Evolutionary conservation across 140 eudicot genomes (phyloP).

Genomic region (Senecio squalidus): DNA sequence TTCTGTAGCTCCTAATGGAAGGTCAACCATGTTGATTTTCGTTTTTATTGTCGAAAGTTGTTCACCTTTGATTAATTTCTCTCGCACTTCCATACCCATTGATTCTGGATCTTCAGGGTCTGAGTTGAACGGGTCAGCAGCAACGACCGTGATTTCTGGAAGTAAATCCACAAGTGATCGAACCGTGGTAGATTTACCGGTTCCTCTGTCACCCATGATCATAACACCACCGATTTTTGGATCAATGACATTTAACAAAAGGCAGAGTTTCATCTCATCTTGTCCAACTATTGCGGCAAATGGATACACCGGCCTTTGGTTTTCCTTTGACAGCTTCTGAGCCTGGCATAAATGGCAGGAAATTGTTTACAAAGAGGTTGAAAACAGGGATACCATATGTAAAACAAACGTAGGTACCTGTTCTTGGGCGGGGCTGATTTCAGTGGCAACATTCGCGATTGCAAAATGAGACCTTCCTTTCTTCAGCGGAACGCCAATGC

Average conservation of each 20-base stretch:
- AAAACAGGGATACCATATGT: background rate
- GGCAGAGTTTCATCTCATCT: conserved; percentile 95
- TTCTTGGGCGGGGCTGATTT: conserved; percentile 70
- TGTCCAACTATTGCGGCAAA: conserved; percentile 98
- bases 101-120: conserved; percentile 92
- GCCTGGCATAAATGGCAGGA: conserved; percentile 54
- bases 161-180: conserved; percentile 91
- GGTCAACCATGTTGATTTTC: conserved; percentile 95
- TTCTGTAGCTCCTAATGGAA: conserved; percentile 94
- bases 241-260: conserved; percentile 78
- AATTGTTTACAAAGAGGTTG: too few relatives aligned
- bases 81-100: conserved; percentile 89
- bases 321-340: conserved; percentile 66
- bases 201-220: conserved; percentile 98
- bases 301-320: conserved; percentile 89
- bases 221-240: conserved; percentile 98
- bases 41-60: conserved; percentile 46
- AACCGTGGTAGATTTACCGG: conserved; percentile 92
- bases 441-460: conserved; percentile 85
- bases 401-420: conserved; percentile 36
- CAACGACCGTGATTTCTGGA: conserved; percentile 78
- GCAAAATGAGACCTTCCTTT: conserved; percentile 60
- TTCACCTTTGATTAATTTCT: conserved; percentile 64
- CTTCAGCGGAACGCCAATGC: conserved; percentile 52
- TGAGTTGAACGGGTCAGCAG: conserved; percentile 84